Evolutionary conservation across 192 early-diverging fungal species (phyloP), one percentile per base, ranked within the genome.

Genomic region (Coemansia nantahalensis): DNA sequence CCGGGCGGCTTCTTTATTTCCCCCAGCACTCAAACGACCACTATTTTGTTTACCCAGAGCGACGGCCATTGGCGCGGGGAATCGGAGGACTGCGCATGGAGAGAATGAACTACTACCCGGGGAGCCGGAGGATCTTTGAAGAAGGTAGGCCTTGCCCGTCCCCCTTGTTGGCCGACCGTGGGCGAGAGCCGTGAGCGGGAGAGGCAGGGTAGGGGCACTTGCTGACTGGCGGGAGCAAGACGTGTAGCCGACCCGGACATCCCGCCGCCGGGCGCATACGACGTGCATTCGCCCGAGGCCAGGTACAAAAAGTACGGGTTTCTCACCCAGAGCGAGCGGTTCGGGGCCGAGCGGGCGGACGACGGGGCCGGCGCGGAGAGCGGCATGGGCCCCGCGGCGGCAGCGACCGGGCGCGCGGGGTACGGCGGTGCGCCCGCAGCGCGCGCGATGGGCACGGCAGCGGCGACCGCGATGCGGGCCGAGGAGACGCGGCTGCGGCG

Each of bases 251-350:
- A 74, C 47, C 50, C 70, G 2, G 70, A 74, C 51, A 66, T 66
- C 34, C 70, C 70, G 18, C 59, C 62, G 18, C 63, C 70, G 0
- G 70, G 71, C 2, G 39, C 50, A 8, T 75, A 75, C 38, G 59
- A 75, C 26, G 59, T 63, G 14, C 30, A 54, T 30, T 63, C 71
- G 21, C 59, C 64, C 14, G 73, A 69, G 14, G 50, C 51, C 19
- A 45, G 44, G 14, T 64, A 77, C 51, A 68, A 77, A 22, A 64
- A 55, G 39, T 77, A 69, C 54, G 66, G 66, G 12, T 69, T 68
- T 16, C 13, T 77, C 31, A 60, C 36, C 17, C 60, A 69, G 11
- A 43, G 46, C 14, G 61, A 59, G 24, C 39, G 73, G 34, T 77
- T 77, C 54, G 45, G 52, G 33, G 34, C 31, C 8, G 51, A 48